These are phyloP conservation scores for Whalleya microplaca DNA, from an alignment of 2,329 filamentous ascomycete genomes.

Conservation along the genomic window DNA sequence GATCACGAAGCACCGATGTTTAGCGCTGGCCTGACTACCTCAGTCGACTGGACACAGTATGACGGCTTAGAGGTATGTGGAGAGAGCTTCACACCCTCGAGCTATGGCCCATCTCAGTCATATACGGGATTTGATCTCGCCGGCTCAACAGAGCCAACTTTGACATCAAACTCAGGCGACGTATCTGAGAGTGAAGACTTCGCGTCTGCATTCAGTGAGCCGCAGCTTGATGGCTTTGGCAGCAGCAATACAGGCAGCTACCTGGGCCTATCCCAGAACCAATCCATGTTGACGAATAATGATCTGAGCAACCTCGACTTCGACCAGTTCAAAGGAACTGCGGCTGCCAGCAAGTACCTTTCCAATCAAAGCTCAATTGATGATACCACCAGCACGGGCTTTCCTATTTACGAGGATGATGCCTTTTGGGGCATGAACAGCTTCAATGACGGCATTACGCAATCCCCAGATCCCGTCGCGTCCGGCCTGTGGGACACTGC, in stretches of 20 bases:
- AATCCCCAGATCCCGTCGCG: conserved; percentile 39
- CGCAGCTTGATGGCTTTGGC: conserved; percentile 52
- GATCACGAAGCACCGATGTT: conserved; percentile 62
- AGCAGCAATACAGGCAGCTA: conserved; percentile 53
- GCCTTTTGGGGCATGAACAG: conserved; percentile 45
- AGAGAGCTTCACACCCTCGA: conserved; percentile 36
- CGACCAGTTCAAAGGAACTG: conserved; percentile 58
- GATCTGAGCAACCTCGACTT: conserved; percentile 58
- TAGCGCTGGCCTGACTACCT: conserved; percentile 64
- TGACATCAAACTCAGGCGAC: conserved; percentile 66
- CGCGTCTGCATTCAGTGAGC: conserved; percentile 45
- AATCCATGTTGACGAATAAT: conserved; percentile 45
- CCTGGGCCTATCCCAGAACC: conserved; percentile 49
- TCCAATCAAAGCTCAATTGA: conserved; percentile 45
- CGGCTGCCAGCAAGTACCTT: conserved; percentile 50
- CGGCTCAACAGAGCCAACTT: conserved; percentile 54
- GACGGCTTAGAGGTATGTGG: conserved; percentile 51
- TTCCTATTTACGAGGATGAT: conserved; percentile 53
- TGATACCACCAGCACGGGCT: conserved; percentile 43
- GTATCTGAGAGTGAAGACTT: conserved; percentile 70
- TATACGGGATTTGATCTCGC: conserved; percentile 54
- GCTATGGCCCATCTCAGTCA: conserved; percentile 39
- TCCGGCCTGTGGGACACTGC: conserved; percentile 36
- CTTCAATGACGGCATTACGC: conserved; percentile 41
- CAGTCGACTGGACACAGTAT: conserved; percentile 58